phyloP scores from a whole-genome alignment of 1,139 yeast species.

The Arxiozyma bovina region DNA sequence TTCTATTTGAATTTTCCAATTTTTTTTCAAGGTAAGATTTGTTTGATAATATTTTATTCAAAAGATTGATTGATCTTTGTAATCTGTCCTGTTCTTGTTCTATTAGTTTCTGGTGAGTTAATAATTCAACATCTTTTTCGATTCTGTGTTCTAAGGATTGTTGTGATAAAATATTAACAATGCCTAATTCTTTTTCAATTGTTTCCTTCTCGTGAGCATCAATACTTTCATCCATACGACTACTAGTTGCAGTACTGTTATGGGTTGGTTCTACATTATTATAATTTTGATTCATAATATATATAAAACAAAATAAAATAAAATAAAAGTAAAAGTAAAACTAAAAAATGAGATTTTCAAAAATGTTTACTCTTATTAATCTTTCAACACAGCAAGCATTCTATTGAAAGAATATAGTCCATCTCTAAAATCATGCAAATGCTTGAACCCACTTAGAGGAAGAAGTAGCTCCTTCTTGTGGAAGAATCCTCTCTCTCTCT shows the following conservation, averaged over 20 bases:
- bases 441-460: too few relatives aligned
- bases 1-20: conserved; percentile 48
- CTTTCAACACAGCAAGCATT: too few relatives aligned
- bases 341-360: too few relatives aligned
- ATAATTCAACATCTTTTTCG: conserved; percentile 59
- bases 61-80: conserved; percentile 49
- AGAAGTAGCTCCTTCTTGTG: too few relatives aligned
- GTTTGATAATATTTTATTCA: conserved; percentile 38
- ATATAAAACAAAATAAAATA: too few relatives aligned
- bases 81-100: conserved; percentile 71
- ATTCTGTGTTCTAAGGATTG: conserved; percentile 63
- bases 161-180: conserved; percentile 54
- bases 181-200: conserved; percentile 36
- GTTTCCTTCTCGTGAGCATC: conserved; percentile 10
- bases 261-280: neutral
- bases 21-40: conserved; percentile 41
- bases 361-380: too few relatives aligned
- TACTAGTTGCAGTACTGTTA: neutral
- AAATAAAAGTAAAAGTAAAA: too few relatives aligned
- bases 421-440: too few relatives aligned
- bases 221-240: neutral
- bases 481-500: too few relatives aligned
- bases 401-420: too few relatives aligned
- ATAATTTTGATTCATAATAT: neutral
- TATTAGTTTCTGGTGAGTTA: conserved; percentile 50